Percentiles rank a stretch among this genome's conserved stretches.
phyloP scores from a whole-genome alignment of 2,329 filamentous ascomycete genomes.

The Sporothrix humicola region DNA sequence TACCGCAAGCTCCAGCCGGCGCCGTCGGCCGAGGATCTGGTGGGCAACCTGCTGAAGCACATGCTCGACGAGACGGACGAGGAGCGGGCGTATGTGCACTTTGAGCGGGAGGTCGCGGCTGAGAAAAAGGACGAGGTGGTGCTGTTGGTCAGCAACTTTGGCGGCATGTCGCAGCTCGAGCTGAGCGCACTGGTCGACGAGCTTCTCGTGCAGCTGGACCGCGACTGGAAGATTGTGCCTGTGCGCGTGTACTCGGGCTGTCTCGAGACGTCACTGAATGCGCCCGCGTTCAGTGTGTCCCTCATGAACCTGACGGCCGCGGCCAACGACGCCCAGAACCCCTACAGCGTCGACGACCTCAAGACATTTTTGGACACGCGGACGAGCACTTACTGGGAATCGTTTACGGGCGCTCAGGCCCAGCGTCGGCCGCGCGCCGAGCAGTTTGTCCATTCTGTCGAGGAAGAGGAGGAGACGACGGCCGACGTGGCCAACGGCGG shows the following conservation, averaged over 20 bases:
- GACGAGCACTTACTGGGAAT: conserved; percentile 64
- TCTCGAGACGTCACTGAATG: conserved; percentile 74
- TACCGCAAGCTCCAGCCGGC: conserved; percentile 61
- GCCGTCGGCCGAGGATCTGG: conserved; percentile 55
- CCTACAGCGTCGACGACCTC: conserved; percentile 59
- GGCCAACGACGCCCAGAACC: conserved; percentile 48
- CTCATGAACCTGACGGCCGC: conserved; percentile 63
- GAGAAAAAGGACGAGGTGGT: conserved; percentile 54
- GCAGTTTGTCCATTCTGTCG: conserved; percentile 50
- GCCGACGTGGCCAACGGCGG: conserved; percentile 35
- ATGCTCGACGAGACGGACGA: conserved; percentile 63
- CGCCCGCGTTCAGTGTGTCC: conserved; percentile 72
- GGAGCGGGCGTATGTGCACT: conserved; percentile 57
- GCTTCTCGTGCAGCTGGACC: conserved; percentile 56
- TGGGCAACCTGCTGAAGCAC: conserved; percentile 64
- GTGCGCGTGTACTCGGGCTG: conserved; percentile 65
- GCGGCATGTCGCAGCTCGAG: conserved; percentile 63
- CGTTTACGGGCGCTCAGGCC: conserved; percentile 55
- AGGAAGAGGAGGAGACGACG: conserved; percentile 45
- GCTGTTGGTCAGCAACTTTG: conserved; percentile 64
- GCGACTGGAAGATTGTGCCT: conserved; percentile 56
- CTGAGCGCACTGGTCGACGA: conserved; percentile 61
- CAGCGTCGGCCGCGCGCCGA: conserved; percentile 53
- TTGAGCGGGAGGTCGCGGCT: conserved; percentile 41
- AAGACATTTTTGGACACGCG: conserved; percentile 68